These are phyloP conservation scores for Raddia distichophylla DNA, from an alignment of 176 grass and related monocot species.

Conservation along the genomic window DNA sequence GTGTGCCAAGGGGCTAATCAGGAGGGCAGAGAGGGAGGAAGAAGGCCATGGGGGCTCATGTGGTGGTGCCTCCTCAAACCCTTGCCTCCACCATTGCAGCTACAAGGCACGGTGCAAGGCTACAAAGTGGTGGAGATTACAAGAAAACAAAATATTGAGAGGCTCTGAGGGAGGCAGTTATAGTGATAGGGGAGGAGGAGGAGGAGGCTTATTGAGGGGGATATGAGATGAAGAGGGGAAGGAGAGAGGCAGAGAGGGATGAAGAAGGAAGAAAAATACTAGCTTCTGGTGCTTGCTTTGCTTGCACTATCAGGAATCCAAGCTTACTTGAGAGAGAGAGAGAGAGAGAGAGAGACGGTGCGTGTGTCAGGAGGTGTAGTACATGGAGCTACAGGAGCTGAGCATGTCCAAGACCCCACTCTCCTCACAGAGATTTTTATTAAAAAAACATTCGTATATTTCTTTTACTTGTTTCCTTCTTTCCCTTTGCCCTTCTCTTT, in stretches of 20 bases:
- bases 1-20: constrained; percentile 14
- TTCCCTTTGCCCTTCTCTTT: constrained; percentile 19
- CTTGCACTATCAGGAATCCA: constrained; percentile 99
- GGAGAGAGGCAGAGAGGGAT: constrained; percentile 29
- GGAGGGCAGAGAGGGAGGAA: constrained; percentile 32
- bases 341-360: constrained; percentile 41
- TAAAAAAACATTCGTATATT: constrained; percentile 41
- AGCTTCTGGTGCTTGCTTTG: constrained; percentile 81
- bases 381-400: constrained; percentile 46
- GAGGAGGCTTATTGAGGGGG: constrained; percentile 1
- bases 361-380: constrained; percentile 62
- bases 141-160: neutral
- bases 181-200: neutral
- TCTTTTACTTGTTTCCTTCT: constrained; percentile 22
- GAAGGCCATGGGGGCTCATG: constrained; percentile 33
- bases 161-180: neutral
- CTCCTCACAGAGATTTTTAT: neutral
- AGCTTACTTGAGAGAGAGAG: constrained; percentile 60
- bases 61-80: constrained; percentile 3
- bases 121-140: constrained; percentile 4
- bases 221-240: constrained; percentile 33
- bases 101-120: constrained; percentile 12
- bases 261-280: constrained; percentile 44
- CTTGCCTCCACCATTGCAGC: constrained; percentile 35
- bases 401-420: constrained; percentile 30